Conservation (phyloP, 495 filamentous ascomycete genomes). For the Aspergillus sclerotiicarbonarius region DNA sequence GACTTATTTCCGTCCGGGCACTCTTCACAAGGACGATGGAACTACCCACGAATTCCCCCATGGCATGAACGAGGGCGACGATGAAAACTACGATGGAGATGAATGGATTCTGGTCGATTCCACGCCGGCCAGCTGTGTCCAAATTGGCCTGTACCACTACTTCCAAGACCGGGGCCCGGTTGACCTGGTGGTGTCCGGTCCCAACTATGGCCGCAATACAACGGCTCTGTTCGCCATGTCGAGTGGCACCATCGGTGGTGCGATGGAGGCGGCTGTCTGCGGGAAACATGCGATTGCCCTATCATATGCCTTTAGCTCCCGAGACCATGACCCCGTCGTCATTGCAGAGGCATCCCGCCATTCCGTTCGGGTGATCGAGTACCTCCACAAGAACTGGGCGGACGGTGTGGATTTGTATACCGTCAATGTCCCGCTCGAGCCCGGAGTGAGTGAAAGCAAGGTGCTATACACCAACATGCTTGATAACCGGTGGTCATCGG, state of each 20-base stretch:
- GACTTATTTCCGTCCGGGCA: conserved; percentile 77
- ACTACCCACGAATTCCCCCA: conserved; percentile 57
- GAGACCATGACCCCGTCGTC: conserved; percentile 73
- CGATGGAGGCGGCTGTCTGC: conserved; percentile 89
- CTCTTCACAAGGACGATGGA: conserved; percentile 64
- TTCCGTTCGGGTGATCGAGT: conserved; percentile 71
- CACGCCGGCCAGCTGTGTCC: conserved; percentile 83
- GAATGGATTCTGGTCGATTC: conserved; percentile 93
- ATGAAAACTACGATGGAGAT: conserved; percentile 56
- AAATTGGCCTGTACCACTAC: conserved; percentile 86
- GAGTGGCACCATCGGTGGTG: conserved; percentile 85
- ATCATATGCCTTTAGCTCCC: conserved; percentile 80
- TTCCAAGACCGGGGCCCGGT: conserved; percentile 75
- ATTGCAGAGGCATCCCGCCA: conserved; percentile 71
- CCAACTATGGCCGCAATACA: conserved; percentile 93
- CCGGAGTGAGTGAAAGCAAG: conserved; percentile 63
- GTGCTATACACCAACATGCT: conserved; percentile 79
- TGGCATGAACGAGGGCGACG: conserved; percentile 62
- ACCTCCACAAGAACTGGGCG: conserved; percentile 72
- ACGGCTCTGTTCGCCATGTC: conserved; percentile 89
- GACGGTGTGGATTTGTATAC: conserved; percentile 75
- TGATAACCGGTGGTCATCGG: conserved; percentile 82
- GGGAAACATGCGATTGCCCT: conserved; percentile 74
- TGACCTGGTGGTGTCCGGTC: conserved; percentile 85
- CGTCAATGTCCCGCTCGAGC: conserved; percentile 81